phyloP scores from a whole-genome alignment of 1,284 basidiomycete genomes.

The Porodaedalea pini region DNA sequence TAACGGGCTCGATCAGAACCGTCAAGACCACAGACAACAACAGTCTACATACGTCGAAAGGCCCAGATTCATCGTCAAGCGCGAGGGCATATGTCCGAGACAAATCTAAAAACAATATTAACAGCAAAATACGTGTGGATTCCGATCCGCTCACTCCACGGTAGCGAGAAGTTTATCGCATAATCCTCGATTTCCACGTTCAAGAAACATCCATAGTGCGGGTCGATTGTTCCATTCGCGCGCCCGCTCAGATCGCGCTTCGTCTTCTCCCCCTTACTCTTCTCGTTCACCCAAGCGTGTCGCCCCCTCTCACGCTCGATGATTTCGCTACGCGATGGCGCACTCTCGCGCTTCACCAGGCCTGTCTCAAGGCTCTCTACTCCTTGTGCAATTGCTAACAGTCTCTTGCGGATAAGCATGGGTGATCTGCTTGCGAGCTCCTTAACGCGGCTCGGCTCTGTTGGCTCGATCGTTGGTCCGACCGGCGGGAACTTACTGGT shows the following conservation, averaged over 20 bases:
- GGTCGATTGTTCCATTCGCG: conserved; percentile 49
- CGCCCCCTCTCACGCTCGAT: conserved; percentile 14
- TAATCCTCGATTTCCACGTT: conserved; percentile 55
- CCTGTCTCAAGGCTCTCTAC: conserved; percentile 1
- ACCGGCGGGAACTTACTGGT: conserved; percentile 47
- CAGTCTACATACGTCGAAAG: conserved; percentile 24
- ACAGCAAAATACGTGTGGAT: background rate
- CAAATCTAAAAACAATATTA: conserved; percentile 31
- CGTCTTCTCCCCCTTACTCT: conserved; percentile 29
- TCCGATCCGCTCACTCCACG: conserved; percentile 52
- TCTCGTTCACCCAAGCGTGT: conserved; percentile 11
- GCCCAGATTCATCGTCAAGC: conserved; percentile 14
- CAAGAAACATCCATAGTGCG: conserved; percentile 58
- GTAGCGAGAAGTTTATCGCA: conserved; percentile 57
- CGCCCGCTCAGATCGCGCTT: conserved; percentile 43
- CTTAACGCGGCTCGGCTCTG: conserved; percentile 13
- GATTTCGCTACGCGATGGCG: conserved; percentile 12
- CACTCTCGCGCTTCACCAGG: conserved; percentile 2
- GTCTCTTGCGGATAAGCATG: conserved; percentile 18
- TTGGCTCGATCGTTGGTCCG: conserved; percentile 8
- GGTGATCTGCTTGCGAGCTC: conserved; percentile 13
- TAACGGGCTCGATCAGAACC: too few species aligned
- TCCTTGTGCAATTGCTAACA: conserved; percentile 10
- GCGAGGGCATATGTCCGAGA: conserved; percentile 27
- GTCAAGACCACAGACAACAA: too few species aligned